phyloP scores from a whole-genome alignment of 768 basidiomycete genomes.

The Leccinellum luteum region DNA sequence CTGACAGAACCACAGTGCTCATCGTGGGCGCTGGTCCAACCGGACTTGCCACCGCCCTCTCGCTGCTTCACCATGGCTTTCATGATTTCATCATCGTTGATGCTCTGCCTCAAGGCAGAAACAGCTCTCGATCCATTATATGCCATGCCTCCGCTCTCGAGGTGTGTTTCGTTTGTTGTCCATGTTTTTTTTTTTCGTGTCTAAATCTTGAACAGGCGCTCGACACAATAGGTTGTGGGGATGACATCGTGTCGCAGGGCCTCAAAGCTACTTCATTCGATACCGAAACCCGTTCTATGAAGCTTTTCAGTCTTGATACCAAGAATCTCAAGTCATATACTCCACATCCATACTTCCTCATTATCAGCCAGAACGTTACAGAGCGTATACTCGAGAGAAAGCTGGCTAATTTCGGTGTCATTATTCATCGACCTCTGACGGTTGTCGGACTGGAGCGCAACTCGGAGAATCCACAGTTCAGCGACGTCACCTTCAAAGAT shows the following conservation, averaged over 20 bases:
- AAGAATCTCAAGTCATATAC: slow-evolving; percentile 37
- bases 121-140: slow-evolving; percentile 43
- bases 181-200: not conserved
- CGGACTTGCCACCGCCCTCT: slow-evolving; percentile 45
- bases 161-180: slow-evolving; percentile 25
- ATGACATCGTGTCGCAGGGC: slow-evolving; percentile 38
- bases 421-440: slow-evolving; percentile 37
- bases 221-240: slow-evolving; percentile 41
- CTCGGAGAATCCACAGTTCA: slow-evolving; percentile 24
- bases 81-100: slow-evolving; percentile 46
- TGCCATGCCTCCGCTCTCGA: slow-evolving; percentile 47
- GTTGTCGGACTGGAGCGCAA: slow-evolving; percentile 36
- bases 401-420: slow-evolving; percentile 32
- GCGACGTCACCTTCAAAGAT: slow-evolving; percentile 44
- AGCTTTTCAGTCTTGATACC: slow-evolving; percentile 32
- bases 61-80: slow-evolving; percentile 41
- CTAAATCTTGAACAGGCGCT: slow-evolving; percentile 42
- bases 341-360: slow-evolving; percentile 40
- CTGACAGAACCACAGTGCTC: slow-evolving; percentile 39
- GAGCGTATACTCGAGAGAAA: slow-evolving; percentile 40
- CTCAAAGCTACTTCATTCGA: slow-evolving; percentile 28
- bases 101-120: slow-evolving; percentile 28
- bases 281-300: slow-evolving; percentile 31
- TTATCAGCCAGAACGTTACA: slow-evolving; percentile 43
- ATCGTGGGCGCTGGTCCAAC: slow-evolving; percentile 17